Percentiles rank a stretch among this genome's conserved stretches.
Conservation (phyloP, 2,329 filamentous ascomycete species). For the Whalleya microplaca region DNA sequence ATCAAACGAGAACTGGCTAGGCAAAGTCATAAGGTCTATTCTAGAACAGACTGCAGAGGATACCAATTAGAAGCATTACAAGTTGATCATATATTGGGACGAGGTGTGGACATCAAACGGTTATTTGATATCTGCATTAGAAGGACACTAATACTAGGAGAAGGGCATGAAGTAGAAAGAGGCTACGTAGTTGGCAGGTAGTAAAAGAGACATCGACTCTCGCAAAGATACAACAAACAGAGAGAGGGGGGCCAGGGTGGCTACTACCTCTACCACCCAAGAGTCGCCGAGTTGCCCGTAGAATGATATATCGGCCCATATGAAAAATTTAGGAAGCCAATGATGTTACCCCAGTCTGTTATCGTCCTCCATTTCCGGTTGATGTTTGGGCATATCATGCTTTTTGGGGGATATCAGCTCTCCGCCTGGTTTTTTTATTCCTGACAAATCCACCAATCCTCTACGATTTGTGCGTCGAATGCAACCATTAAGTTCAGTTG, state of each 20-base stretch:
- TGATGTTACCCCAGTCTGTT: constrained; percentile 11
- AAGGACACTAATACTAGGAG: constrained; percentile 61
- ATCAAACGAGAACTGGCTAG: too few relatives aligned
- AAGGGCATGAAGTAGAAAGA: constrained; percentile 42
- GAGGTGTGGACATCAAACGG: constrained; percentile 29
- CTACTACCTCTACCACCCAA: constrained; percentile 24
- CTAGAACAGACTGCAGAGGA: not conserved
- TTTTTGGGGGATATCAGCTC: constrained; percentile 32
- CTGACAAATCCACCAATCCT: constrained; percentile 36
- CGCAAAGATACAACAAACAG: constrained; percentile 33
- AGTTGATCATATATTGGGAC: not conserved
- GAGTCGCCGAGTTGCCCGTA: constrained; percentile 19
- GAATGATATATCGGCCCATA: constrained; percentile 22
- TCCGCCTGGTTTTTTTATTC: constrained; percentile 33
- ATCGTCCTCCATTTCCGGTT: constrained; percentile 21
- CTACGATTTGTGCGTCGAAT: constrained; percentile 29
- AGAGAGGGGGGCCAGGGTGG: constrained; percentile 26
- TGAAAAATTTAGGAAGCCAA: constrained; percentile 27
- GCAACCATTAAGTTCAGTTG: constrained; percentile 33
- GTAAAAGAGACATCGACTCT: constrained; percentile 36
- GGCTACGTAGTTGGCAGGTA: constrained; percentile 32
- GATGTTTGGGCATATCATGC: constrained; percentile 32
- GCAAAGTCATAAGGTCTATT: not conserved
- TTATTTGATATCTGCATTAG: constrained; percentile 65
- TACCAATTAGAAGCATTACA: not conserved